Evolutionary conservation across 257 asterid species (phyloP).

Genomic region (Galeopsis tetrahit): DNA sequence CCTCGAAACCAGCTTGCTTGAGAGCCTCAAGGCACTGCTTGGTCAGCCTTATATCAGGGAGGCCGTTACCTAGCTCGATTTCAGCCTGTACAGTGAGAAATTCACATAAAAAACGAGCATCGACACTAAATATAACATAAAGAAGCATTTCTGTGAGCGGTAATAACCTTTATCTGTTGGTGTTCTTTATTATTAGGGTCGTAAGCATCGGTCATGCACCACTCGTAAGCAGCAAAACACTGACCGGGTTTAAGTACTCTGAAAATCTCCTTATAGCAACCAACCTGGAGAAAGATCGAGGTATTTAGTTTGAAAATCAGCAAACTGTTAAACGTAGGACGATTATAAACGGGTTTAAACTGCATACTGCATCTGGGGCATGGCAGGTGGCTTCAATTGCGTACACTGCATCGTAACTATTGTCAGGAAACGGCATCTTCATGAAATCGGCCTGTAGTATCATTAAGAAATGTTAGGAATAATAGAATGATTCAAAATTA

Average conservation of each 20-base stretch:
- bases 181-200: constrained; percentile 83
- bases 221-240: constrained; percentile 95
- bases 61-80: constrained; percentile 93
- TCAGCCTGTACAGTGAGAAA: constrained; percentile 61
- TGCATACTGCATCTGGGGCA: constrained; percentile 91
- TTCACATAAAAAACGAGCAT: constrained; percentile 22
- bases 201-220: constrained; percentile 96
- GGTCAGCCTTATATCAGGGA: constrained; percentile 80
- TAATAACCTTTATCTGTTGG: constrained; percentile 77
- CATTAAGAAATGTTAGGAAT: constrained; percentile 31
- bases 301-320: background rate
- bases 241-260: constrained; percentile 98
- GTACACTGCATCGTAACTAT: constrained; percentile 86
- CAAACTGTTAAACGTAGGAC: background rate
- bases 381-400: constrained; percentile 99
- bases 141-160: background rate
- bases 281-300: constrained; percentile 56
- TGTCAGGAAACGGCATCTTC: constrained; percentile 95
- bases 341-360: background rate
- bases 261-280: constrained; percentile 88
- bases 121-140: background rate
- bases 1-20: constrained; percentile 91
- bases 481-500: constrained; percentile 1
- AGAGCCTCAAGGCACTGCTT: constrained; percentile 78
- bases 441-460: constrained; percentile 90